Base-by-base conservation (phyloP, 495 filamentous ascomycete genomes). In the Penicillium riverlandense region DNA sequence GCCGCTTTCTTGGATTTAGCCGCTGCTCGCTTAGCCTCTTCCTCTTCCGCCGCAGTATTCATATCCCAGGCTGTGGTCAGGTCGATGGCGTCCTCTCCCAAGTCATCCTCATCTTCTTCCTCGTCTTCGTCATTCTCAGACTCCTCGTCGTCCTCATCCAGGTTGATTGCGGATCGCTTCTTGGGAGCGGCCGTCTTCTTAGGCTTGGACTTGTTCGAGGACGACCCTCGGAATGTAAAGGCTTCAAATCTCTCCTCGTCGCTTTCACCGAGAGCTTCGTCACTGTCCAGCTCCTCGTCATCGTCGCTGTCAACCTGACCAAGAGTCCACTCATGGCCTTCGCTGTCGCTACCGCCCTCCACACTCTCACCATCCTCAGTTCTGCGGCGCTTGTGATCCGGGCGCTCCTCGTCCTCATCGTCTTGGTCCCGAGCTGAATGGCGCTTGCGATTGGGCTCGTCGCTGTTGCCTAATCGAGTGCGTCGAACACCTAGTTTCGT, bases 201-300 rank as follows among this genome's bases (percentile, higher is more conserved):
- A 7, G 55, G 42, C 41, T 65, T 64, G 16, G 60, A 65, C 53
- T 75, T 78, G 49, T 67, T 82, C 37, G 65, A 74, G 43, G 65
- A 79, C 50, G 78, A 86, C 35, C 83, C 85, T 2, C 80, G 68
- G 54, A 95, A 95, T 3, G 76, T 70, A 62, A 78, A 91, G 7
- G 78, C 82, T 34, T 85, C 83, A 53, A 92, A 92, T 48, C 71
- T 69, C 54, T 95, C 88, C 61, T 90, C 82, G 54, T 95, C 88
- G 50, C 86, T 90, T 45, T 83, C 83, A 8, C 90, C 91, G 72
- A 96, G 85, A 29, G 91, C 91, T 58, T 96, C 91, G 46, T 96
- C 91, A 49, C 84, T 89, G 59, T 97, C 89, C 38, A 97, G 68
- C 47, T 94, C 89, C 28, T 78, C 84, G 47, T 91, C 88, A 41